A percentile compares a stretch with the other conserved stretches of the same genome.
Evolutionary conservation across 768 basidiomycete species (phyloP).

Genomic region (Termitomyces titanicus): DNA sequence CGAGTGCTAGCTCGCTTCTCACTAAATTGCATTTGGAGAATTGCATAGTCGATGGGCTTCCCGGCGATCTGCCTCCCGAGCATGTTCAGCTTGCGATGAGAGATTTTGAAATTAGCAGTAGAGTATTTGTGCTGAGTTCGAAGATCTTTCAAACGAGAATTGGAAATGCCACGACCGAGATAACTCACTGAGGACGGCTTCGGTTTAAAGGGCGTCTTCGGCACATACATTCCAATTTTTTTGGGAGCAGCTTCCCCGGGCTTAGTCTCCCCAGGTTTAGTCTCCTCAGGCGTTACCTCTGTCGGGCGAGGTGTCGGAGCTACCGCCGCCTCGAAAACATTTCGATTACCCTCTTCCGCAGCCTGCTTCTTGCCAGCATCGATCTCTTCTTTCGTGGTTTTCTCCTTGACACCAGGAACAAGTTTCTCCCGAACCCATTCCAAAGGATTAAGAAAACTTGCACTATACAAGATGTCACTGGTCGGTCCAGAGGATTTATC

Average conservation of each 20-base stretch:
- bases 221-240: slow-evolving; percentile 2
- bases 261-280: slow-evolving; percentile 2
- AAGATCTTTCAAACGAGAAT: background rate
- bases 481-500: background rate
- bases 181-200: slow-evolving; percentile 26
- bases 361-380: slow-evolving; percentile 42
- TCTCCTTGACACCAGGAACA: slow-evolving; percentile 42
- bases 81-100: slow-evolving; percentile 88
- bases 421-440: slow-evolving; percentile 64
- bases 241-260: background rate
- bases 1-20: slow-evolving; percentile 86
- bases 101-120: slow-evolving; percentile 90
- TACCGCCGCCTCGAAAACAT: slow-evolving; percentile 45
- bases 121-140: slow-evolving; percentile 81
- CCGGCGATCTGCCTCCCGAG: slow-evolving; percentile 84
- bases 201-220: slow-evolving; percentile 18
- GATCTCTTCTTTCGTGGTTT: slow-evolving; percentile 41
- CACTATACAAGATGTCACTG: slow-evolving; percentile 20
- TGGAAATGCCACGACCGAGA: background rate
- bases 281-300: background rate
- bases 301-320: slow-evolving; percentile 9
- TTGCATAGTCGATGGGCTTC: slow-evolving; percentile 91
- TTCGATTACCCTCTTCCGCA: slow-evolving; percentile 39
- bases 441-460: slow-evolving; percentile 55
- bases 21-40: slow-evolving; percentile 95